Evolutionary conservation across 176 grass and related monocot genomes (phyloP), one percentile per base, ranked within the genome.

Genomic region (Bolboschoenus planiculmis): DNA sequence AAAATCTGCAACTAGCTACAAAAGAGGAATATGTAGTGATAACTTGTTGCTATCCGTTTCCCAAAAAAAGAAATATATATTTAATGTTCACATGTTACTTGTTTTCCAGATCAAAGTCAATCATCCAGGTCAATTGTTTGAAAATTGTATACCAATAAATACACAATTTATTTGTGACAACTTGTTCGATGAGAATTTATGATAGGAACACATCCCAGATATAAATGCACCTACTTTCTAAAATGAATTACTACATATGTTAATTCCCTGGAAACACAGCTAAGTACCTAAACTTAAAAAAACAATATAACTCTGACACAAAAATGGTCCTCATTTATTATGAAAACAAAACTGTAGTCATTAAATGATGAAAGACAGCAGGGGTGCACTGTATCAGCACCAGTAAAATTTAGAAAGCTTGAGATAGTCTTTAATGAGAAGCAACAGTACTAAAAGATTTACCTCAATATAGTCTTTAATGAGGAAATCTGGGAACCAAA

Each of bases 401-500:
- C 15, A 66, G 30, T 20, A 66, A 66, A 37, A 51, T 42, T 15
- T 84, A 10, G 2, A 53, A 53, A 16, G 50, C 14, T 53, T 15
- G 18, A 16, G 15, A 53, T 53, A 14, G 50, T 18, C 50, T 53
- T 53, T 53, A 53, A 53, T 53, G 7, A 20, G 13, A 16, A 18
- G 61, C 3, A 65, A n/a, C n/a, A n/a, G 5, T 14, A 24, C 6
- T 4, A 68, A 68, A 24, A 37, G 4, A 65, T 26, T 13, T 85
- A 87, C 93, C 89, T 98, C 44, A 21, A 98, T 89, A 47, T 63
- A 98, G 79, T 98, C 95, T 59, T 53, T 87, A 47, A 91, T 48
- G 9, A 95, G 82, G 56, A 86, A 85, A 3, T 92, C 85, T 7
- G 95, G 95, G 85, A 98, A 92, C 92, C 92, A 93, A 47, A 95